These are phyloP conservation scores for Suhomyces yuchorum DNA, from an alignment of 1,139 yeast genomes.

Conservation along the genomic window DNA sequence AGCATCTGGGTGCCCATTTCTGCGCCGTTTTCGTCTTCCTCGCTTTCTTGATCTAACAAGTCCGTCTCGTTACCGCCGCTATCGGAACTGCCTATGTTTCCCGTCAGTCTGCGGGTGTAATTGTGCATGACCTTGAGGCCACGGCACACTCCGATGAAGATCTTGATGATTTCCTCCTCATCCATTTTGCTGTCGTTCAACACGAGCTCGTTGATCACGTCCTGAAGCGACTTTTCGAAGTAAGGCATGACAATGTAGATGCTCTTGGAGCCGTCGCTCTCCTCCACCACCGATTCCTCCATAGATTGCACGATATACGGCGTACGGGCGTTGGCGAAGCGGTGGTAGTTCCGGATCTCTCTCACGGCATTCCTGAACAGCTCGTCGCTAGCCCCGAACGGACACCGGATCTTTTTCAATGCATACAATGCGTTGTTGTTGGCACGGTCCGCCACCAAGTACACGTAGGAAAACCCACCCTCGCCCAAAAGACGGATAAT, in stretches of 20 bases:
- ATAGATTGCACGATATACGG: conserved; percentile 70
- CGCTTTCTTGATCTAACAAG: conserved; percentile 31
- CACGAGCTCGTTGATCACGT: conserved; percentile 64
- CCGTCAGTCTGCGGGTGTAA: conserved; percentile 40
- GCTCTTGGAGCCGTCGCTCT: conserved; percentile 75
- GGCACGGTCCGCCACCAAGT: conserved; percentile 59
- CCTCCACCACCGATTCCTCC: conserved; percentile 72
- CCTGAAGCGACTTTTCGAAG: conserved; percentile 73
- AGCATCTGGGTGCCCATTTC: conserved; percentile 49
- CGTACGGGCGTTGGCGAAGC: conserved; percentile 54
- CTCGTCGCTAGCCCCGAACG: conserved; percentile 77
- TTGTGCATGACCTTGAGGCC: conserved; percentile 80
- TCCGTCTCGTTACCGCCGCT: conserved; percentile 34
- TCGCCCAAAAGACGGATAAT: conserved; percentile 80
- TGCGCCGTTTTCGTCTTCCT: conserved; percentile 24
- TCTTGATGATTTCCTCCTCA: conserved; percentile 61
- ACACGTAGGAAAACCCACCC: conserved; percentile 90
- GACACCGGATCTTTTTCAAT: conserved; percentile 82
- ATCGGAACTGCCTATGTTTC: conserved; percentile 22
- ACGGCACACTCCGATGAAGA: conserved; percentile 69
- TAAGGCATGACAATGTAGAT: conserved; percentile 80
- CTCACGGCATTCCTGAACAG: conserved; percentile 61
- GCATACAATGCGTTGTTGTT: conserved; percentile 60
- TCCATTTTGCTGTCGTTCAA: conserved; percentile 55
- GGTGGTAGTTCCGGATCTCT: conserved; percentile 75